Conservation (phyloP, 140 eudicot genomes). For the Anethum foeniculum region DNA sequence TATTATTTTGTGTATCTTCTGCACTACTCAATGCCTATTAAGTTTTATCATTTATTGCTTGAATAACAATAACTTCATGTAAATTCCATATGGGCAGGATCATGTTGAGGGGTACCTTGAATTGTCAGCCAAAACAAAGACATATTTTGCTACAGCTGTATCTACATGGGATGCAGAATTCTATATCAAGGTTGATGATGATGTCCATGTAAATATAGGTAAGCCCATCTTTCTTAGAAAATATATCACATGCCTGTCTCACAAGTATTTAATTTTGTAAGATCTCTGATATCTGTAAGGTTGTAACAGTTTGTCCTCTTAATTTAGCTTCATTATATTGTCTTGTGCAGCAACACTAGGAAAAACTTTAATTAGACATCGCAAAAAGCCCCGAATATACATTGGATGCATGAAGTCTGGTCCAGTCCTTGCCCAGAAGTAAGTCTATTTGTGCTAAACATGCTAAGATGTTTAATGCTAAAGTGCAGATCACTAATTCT, state of each 20-base stretch:
- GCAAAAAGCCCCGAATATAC: conserved; percentile 68
- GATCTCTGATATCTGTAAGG: conserved; percentile 8
- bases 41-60: conserved; percentile 1
- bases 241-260: neutral
- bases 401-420: conserved; percentile 97
- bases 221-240: neutral
- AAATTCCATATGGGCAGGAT: conserved; percentile 36
- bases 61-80: neutral
- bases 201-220: conserved; percentile 98
- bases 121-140: conserved; percentile 88
- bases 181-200: conserved; percentile 93
- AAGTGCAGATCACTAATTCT: neutral
- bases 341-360: conserved; percentile 74
- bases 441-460: conserved; percentile 13
- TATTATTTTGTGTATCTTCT: neutral
- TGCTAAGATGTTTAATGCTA: neutral
- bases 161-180: conserved; percentile 92
- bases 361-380: conserved; percentile 66
- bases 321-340: neutral
- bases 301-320: conserved; percentile 11
- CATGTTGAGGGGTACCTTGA: conserved; percentile 97
- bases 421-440: conserved; percentile 95
- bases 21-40: neutral
- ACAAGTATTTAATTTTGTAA: neutral
- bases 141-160: conserved; percentile 90